A percentile compares a stretch with the other conserved stretches of the same genome.
phyloP scores from a whole-genome alignment of 2,329 filamentous ascomycete species.

The Rhynchosporium secalis region DNA sequence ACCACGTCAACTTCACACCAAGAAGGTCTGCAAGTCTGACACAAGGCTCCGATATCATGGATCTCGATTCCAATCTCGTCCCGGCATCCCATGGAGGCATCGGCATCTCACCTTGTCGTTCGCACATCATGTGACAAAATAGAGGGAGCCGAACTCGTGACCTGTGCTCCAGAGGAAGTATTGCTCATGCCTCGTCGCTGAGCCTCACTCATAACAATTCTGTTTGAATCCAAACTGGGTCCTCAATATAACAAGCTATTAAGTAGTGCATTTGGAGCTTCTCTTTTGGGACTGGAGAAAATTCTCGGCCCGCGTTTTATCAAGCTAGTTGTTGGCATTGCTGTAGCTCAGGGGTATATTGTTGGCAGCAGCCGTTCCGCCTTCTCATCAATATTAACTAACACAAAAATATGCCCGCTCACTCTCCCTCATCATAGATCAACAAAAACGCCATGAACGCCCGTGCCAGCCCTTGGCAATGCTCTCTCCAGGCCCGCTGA shows the following conservation, averaged over 20 bases:
- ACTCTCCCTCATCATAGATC: no score
- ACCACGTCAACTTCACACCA: constrained; percentile 73
- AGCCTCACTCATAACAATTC: no score
- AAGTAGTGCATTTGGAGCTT: constrained; percentile 2
- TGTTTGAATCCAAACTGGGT: no score
- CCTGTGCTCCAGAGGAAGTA: no score
- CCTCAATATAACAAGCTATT: not conserved
- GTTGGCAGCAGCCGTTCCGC: not conserved
- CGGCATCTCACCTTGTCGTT: not conserved
- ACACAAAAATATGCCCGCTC: not conserved
- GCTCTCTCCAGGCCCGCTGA: constrained; percentile 8
- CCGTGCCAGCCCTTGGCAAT: not conserved
- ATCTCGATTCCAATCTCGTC: constrained; percentile 27
- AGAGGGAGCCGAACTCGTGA: no score
- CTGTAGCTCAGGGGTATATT: constrained; percentile 9
- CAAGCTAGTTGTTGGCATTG: no score
- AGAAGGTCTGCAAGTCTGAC: constrained; percentile 68
- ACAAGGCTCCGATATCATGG: constrained; percentile 17
- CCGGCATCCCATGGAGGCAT: not conserved
- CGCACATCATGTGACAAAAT: no score
- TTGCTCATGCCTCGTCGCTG: no score
- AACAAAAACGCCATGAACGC: not conserved
- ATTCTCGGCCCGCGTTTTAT: no score
- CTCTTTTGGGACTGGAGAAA: not conserved
- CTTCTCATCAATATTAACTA: not conserved